These are phyloP conservation scores for Porpolomopsis calyptriformis DNA, from an alignment of 768 basidiomycete species.

Conservation along the genomic window DNA sequence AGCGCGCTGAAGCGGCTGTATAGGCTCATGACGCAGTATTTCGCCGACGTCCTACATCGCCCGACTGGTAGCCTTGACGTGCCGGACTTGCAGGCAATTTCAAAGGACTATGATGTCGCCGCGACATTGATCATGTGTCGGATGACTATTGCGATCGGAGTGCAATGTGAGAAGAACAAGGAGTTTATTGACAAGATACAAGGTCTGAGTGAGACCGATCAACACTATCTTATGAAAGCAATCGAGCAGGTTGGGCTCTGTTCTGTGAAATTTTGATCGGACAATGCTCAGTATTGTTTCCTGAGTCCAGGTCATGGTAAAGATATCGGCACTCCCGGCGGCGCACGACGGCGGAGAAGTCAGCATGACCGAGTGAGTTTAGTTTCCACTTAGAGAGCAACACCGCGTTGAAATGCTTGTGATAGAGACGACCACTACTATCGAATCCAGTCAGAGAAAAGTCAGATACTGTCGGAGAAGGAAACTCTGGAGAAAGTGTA, in stretches of 20 bases:
- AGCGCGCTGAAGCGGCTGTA: conserved; percentile 76
- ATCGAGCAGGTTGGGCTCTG: conserved; percentile 69
- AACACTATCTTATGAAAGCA: conserved; percentile 85
- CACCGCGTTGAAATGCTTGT: background rate
- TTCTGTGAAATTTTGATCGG: background rate
- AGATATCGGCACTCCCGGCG: conserved; percentile 45
- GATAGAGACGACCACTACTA: conserved; percentile 83
- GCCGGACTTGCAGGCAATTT: conserved; percentile 78
- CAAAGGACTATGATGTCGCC: conserved; percentile 57
- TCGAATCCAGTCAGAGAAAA: conserved; percentile 70
- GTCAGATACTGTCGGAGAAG: conserved; percentile 71
- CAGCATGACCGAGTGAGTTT: conserved; percentile 71
- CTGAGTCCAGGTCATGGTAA: conserved; percentile 57
- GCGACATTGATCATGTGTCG: conserved; percentile 71
- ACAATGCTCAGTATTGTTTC: background rate
- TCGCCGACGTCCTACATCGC: conserved; percentile 72
- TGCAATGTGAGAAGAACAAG: conserved; percentile 83
- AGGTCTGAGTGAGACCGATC: conserved; percentile 67
- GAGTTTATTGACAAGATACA: conserved; percentile 87
- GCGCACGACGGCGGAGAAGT: conserved; percentile 41
- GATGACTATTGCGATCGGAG: conserved; percentile 74
- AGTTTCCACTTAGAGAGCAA: background rate
- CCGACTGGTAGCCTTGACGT: conserved; percentile 71
- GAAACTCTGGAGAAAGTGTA: conserved; percentile 79
- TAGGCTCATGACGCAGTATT: conserved; percentile 82